Evolutionary conservation across 2,329 filamentous ascomycete species (phyloP).

Genomic region (Rutstroemia sydowiana): DNA sequence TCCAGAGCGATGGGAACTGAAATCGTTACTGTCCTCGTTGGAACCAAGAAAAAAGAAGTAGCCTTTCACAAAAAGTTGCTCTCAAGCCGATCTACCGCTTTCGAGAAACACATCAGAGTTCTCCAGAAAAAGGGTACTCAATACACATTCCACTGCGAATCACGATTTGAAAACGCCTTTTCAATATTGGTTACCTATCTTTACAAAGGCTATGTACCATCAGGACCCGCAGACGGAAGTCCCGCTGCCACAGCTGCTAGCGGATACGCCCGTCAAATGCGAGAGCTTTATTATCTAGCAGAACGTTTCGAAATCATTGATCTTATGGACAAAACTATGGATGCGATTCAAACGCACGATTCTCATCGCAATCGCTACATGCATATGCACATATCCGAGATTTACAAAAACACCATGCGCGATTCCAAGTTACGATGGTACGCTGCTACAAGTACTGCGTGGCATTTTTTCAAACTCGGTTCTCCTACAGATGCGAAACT

Average conservation of each 20-base stretch:
- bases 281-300: conserved; percentile 4
- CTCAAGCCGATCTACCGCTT: conserved; percentile 6
- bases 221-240: neutral
- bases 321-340: conserved; percentile 9
- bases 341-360: conserved; percentile 3
- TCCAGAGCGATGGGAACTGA: conserved; percentile 2
- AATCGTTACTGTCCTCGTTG: conserved; percentile 4
- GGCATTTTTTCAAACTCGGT: neutral
- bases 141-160: conserved; percentile 8
- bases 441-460: neutral
- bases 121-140: conserved; percentile 5
- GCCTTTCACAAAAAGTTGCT: conserved; percentile 8
- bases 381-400: neutral
- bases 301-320: conserved; percentile 8
- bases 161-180: conserved; percentile 5
- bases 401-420: conserved; percentile 4
- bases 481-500: neutral
- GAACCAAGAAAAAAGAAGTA: conserved; percentile 4
- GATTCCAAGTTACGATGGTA: neutral
- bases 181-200: conserved; percentile 6
- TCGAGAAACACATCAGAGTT: conserved; percentile 4
- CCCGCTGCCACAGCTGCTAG: neutral
- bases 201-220: conserved; percentile 6
- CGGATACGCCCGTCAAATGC: conserved; percentile 1
- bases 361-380: neutral